Evolutionary conservation across 192 early-diverging fungal genomes (phyloP).

Genomic region (Mycoemilia scoparia): DNA sequence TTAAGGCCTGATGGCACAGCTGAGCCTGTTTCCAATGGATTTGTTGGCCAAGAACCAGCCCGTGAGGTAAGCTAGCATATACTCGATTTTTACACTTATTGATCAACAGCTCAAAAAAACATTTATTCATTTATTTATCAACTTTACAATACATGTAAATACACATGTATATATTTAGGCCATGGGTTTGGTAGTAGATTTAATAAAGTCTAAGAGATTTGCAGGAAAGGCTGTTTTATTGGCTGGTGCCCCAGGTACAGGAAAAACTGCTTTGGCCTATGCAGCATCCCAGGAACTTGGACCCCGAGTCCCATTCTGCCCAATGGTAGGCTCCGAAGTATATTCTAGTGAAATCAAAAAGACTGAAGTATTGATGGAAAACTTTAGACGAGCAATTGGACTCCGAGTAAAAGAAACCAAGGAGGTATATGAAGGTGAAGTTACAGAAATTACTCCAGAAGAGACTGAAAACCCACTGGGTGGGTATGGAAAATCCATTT

Average conservation of each 20-base stretch:
- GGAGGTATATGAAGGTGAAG: slow-evolving; percentile 99
- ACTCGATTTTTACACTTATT: slow-evolving; percentile 4
- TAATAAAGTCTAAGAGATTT: slow-evolving; percentile 93
- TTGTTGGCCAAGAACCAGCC: slow-evolving; percentile 94
- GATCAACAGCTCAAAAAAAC: slow-evolving; percentile 1
- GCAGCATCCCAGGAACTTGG: slow-evolving; percentile 95
- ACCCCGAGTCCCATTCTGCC: slow-evolving; percentile 96
- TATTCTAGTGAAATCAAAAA: slow-evolving; percentile 97
- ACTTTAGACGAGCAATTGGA: slow-evolving; percentile 91
- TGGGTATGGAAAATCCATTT: slow-evolving; percentile 91
- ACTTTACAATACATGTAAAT: background rate
- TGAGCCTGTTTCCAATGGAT: slow-evolving; percentile 73
- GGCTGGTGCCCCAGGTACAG: slow-evolving; percentile 91
- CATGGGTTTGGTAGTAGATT: slow-evolving; percentile 80
- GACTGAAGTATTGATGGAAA: slow-evolving; percentile 99
- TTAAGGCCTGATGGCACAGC: slow-evolving; percentile 72
- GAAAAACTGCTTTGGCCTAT: slow-evolving; percentile 94
- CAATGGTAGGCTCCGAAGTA: slow-evolving; percentile 96
- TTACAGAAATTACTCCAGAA: slow-evolving; percentile 90
- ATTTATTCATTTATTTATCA: background rate
- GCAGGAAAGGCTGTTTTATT: slow-evolving; percentile 87
- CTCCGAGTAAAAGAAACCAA: slow-evolving; percentile 96
- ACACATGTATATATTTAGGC: too few species aligned
- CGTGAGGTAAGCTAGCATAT: slow-evolving; percentile 75
- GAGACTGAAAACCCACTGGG: slow-evolving; percentile 97